phyloP scores from a whole-genome alignment of 139 green algal genomes.

The Penium margaritaceum region DNA sequence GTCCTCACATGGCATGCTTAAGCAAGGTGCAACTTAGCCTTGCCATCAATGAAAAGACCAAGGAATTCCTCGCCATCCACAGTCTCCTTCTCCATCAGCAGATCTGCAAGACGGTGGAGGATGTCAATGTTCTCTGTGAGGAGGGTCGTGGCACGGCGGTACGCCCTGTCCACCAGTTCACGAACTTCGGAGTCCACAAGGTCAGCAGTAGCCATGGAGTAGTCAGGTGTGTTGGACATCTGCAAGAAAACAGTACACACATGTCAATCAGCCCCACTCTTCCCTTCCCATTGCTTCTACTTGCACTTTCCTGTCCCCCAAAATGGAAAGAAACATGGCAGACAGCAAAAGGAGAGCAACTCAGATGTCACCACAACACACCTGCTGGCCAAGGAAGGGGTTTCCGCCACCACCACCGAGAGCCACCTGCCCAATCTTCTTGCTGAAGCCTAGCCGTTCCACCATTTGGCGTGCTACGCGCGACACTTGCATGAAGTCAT shows the following conservation, averaged over 20 bases:
- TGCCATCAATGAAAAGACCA: constrained; percentile 72
- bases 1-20: no score
- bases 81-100: constrained; percentile 96
- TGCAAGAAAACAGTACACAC: no score
- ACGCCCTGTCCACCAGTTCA: constrained; percentile 84
- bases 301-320: no score
- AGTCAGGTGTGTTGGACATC: constrained; percentile 67
- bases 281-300: no score
- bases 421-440: constrained; percentile 85
- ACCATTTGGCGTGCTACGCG: constrained; percentile 85
- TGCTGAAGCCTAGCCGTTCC: constrained; percentile 82
- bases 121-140: constrained; percentile 82
- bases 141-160: constrained; percentile 92
- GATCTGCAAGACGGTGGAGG: constrained; percentile 77
- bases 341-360: neutral
- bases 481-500: constrained; percentile 86
- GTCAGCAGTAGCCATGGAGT: constrained; percentile 74
- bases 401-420: constrained; percentile 62
- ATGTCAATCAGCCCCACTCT: no score
- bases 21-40: constrained; percentile 82
- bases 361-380: constrained; percentile 43
- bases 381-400: constrained; percentile 77
- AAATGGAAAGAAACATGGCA: no score
- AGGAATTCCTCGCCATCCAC: constrained; percentile 94
- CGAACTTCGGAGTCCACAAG: constrained; percentile 86